Evolutionary conservation across 805 yeast species (phyloP).

Genomic region (Saccharomyces jurei): DNA sequence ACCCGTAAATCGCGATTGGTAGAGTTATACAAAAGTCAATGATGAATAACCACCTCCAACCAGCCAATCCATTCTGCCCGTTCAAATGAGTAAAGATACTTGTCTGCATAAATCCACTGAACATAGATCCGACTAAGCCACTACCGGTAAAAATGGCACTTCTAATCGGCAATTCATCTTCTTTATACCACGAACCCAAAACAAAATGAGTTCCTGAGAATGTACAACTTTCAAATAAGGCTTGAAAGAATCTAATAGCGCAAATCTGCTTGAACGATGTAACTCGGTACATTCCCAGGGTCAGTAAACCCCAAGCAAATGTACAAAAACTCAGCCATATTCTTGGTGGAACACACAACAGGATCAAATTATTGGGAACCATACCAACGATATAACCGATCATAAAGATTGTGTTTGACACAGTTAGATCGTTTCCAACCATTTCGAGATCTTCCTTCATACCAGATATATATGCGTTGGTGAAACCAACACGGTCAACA

Average conservation of each 20-base stretch:
- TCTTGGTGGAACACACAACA: slow-evolving; percentile 46
- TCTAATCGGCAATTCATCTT: slow-evolving; percentile 40
- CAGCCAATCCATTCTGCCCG: slow-evolving; percentile 42
- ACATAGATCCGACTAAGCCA: slow-evolving; percentile 47
- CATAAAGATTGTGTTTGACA: slow-evolving; percentile 48
- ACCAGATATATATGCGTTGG: slow-evolving; percentile 60
- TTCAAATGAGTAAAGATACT: slow-evolving; percentile 41
- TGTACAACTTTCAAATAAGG: slow-evolving; percentile 51
- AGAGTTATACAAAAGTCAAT: slow-evolving; percentile 52
- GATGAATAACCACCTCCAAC: slow-evolving; percentile 65
- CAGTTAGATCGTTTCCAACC: slow-evolving; percentile 42
- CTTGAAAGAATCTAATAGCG: slow-evolving; percentile 53
- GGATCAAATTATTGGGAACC: slow-evolving; percentile 51
- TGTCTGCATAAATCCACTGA: slow-evolving; percentile 51
- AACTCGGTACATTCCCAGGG: slow-evolving; percentile 44
- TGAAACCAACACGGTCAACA: slow-evolving; percentile 48
- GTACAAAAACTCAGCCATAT: slow-evolving; percentile 49
- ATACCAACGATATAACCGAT: slow-evolving; percentile 55
- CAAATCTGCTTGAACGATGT: slow-evolving; percentile 42
- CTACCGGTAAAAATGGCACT: slow-evolving; percentile 48
- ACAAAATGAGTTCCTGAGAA: slow-evolving; percentile 48
- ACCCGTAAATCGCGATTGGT: slow-evolving; percentile 50
- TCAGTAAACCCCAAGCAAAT: slow-evolving; percentile 48
- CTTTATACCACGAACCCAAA: slow-evolving; percentile 47
- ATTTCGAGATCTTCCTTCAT: slow-evolving; percentile 50